phyloP scores from a whole-genome alignment of 2,329 filamentous ascomycete species.

The Fusarium xyrophilum region DNA sequence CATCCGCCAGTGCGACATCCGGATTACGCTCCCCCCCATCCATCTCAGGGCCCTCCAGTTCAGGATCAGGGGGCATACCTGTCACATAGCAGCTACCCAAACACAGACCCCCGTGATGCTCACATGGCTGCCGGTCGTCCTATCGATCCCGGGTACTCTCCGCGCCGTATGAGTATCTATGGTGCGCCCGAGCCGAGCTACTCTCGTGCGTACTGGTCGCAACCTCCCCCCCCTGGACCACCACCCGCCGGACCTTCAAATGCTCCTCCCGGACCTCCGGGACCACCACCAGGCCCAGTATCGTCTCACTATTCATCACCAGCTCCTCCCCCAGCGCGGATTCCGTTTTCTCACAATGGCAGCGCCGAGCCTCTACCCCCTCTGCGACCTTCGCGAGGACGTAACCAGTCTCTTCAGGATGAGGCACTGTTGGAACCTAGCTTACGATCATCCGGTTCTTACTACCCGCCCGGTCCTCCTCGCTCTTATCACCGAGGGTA shows the following conservation, averaged over 20 bases:
- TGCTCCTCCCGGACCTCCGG: constrained; percentile 24
- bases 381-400: constrained; percentile 48
- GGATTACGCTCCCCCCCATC: constrained; percentile 42
- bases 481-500: constrained; percentile 46
- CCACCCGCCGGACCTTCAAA: constrained; percentile 37
- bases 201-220: constrained; percentile 47
- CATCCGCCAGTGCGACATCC: constrained; percentile 39
- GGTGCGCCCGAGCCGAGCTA: constrained; percentile 43
- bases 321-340: constrained; percentile 41
- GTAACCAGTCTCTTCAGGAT: constrained; percentile 46
- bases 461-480: constrained; percentile 44
- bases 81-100: constrained; percentile 41
- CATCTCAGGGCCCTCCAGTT: constrained; percentile 32
- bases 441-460: constrained; percentile 44
- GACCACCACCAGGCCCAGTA: constrained; percentile 28
- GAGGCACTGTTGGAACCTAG: constrained; percentile 45
- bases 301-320: constrained; percentile 41
- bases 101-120: constrained; percentile 42
- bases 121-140: constrained; percentile 43
- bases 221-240: constrained; percentile 42
- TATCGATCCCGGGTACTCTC: constrained; percentile 44
- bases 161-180: constrained; percentile 45
- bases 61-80: constrained; percentile 43
- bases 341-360: constrained; percentile 47
- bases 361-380: constrained; percentile 50